Evolutionary conservation across 1,284 basidiomycete genomes (phyloP).

Genomic region (Austroboletus novae-zelandiae): DNA sequence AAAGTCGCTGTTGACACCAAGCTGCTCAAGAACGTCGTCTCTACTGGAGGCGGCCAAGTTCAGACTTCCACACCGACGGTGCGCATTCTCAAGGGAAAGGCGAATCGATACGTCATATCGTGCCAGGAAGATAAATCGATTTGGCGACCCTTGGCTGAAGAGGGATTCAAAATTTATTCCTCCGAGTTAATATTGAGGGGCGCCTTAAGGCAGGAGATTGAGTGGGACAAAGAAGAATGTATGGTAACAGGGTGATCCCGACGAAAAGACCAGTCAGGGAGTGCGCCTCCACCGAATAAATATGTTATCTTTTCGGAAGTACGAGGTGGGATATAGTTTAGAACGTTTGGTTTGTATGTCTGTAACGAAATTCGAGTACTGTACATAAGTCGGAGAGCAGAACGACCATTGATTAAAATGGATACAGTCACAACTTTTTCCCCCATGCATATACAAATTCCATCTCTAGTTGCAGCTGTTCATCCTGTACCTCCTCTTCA

Average conservation of each 20-base stretch:
- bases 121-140: conserved; percentile 56
- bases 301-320: background rate
- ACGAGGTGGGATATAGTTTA: background rate
- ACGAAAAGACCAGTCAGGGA: background rate
- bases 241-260: conserved; percentile 8
- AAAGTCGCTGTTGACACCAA: conserved; percentile 54
- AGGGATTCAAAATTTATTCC: conserved; percentile 59
- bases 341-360: background rate
- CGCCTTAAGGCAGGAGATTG: conserved; percentile 62
- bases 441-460: conserved; percentile 7
- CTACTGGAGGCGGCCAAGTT: conserved; percentile 68
- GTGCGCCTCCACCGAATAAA: too few relatives aligned
- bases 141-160: conserved; percentile 56
- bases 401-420: too few relatives aligned
- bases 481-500: conserved; percentile 1
- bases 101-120: conserved; percentile 59
- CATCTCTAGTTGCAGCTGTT: conserved; percentile 4
- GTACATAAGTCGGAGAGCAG: background rate
- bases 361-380: too few relatives aligned
- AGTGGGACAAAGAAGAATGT: conserved; percentile 49
- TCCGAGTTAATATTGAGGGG: conserved; percentile 64
- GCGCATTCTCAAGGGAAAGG: conserved; percentile 51
- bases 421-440: background rate
- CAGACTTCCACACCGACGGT: conserved; percentile 47
- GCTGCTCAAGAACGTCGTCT: conserved; percentile 63